Evolutionary conservation across 2,329 filamentous ascomycete genomes (phyloP).

Genomic region (Cadophora luteo-olivacea): DNA sequence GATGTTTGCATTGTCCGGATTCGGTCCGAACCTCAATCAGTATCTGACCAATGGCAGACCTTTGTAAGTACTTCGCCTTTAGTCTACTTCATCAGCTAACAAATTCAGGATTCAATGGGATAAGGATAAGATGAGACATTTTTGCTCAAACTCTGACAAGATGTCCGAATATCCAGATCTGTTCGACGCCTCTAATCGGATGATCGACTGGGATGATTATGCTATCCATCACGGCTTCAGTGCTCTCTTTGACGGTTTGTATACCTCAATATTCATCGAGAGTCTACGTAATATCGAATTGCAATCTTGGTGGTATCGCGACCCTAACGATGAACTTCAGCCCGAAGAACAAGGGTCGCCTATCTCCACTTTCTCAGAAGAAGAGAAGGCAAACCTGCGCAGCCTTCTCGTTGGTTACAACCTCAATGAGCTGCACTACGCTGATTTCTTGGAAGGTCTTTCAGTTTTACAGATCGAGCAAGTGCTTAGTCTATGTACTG

Average conservation of each 20-base stretch:
- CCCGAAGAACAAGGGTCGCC: background rate
- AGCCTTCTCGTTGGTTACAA: background rate
- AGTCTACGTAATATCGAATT: background rate
- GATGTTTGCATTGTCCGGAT: background rate
- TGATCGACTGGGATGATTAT: background rate
- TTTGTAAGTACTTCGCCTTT: background rate
- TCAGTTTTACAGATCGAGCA: background rate
- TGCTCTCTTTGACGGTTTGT: background rate
- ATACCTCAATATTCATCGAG: background rate
- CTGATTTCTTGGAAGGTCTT: background rate
- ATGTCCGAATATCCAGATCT: background rate
- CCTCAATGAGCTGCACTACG: background rate
- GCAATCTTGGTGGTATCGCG: background rate
- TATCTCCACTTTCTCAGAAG: background rate
- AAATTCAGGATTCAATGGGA: background rate
- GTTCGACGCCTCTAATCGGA: background rate
- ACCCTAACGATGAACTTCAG: background rate
- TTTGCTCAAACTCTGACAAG: background rate
- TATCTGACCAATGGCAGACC: background rate
- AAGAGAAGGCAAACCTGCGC: background rate
- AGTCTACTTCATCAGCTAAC: background rate
- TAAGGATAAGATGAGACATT: background rate
- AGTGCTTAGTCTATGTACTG: background rate
- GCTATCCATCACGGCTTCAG: background rate
- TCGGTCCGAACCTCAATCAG: background rate